phyloP scores from a whole-genome alignment of 129 eudicot genomes.

The Ambrosia artemisiifolia region DNA sequence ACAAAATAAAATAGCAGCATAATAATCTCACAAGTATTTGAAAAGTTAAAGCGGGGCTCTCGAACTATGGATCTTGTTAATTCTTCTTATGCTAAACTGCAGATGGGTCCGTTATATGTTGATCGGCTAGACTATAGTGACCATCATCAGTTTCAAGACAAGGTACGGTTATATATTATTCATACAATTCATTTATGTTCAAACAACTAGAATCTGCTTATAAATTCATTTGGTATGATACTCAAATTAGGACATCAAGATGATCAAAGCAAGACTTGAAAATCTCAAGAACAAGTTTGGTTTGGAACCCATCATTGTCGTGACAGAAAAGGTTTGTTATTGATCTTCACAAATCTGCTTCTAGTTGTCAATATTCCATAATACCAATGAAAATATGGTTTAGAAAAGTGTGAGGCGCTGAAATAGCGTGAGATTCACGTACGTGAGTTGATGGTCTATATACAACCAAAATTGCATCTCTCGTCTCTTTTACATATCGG shows the following conservation, averaged over 20 bases:
- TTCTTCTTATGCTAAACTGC: slow-evolving; percentile 12
- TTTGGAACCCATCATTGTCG: slow-evolving; percentile 44
- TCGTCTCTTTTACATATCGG: too few relatives aligned
- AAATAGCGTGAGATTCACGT: too few relatives aligned
- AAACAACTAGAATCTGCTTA: slow-evolving; percentile 2
- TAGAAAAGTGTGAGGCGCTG: background rate
- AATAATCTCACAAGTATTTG: background rate
- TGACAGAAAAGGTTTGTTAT: slow-evolving; percentile 76
- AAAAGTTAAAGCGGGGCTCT: background rate
- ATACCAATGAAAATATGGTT: background rate
- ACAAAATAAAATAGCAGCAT: background rate
- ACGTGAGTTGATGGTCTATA: too few relatives aligned
- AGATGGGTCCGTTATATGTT: slow-evolving; percentile 63
- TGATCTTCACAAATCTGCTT: background rate
- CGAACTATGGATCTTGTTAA: background rate
- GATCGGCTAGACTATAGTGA: slow-evolving; percentile 81
- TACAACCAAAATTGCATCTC: too few relatives aligned
- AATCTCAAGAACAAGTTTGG: slow-evolving; percentile 49
- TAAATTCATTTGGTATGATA: slow-evolving; percentile 7
- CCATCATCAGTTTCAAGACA: slow-evolving; percentile 56
- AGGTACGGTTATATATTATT: slow-evolving; percentile 40
- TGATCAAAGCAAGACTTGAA: slow-evolving; percentile 53
- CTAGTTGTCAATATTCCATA: background rate
- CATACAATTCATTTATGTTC: background rate
- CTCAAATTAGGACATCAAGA: slow-evolving; percentile 51